phyloP scores from a whole-genome alignment of 2,329 filamentous ascomycete species.

The Stachybotrys elegans region DNA sequence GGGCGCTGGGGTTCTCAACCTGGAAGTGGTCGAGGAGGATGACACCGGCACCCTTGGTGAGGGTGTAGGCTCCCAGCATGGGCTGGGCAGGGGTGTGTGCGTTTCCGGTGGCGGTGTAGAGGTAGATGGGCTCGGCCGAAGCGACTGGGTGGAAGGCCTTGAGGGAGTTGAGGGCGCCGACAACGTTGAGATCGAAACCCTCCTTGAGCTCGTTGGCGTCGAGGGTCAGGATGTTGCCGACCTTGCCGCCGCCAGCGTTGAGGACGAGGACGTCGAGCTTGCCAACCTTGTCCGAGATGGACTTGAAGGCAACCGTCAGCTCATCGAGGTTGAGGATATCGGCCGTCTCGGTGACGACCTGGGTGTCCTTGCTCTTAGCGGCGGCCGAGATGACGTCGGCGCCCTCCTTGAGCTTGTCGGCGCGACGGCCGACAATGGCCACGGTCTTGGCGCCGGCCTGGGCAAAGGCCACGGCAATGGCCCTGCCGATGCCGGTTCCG shows the following conservation, averaged over 20 bases:
- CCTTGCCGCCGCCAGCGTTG: not conserved
- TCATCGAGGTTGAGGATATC: not conserved
- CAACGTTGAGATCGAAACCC: not conserved
- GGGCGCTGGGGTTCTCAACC: not conserved
- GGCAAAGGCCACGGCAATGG: slow-evolving; percentile 52
- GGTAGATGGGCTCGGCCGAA: not conserved
- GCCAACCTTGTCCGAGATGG: not conserved
- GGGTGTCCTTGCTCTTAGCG: not conserved
- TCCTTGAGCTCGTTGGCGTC: not conserved
- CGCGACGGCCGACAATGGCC: slow-evolving; percentile 32
- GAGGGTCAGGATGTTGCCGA: not conserved
- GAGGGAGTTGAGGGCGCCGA: not conserved
- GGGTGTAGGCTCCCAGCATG: not conserved
- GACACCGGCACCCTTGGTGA: not conserved
- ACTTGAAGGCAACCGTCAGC: not conserved
- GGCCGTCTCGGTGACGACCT: not conserved
- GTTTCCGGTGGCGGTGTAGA: not conserved
- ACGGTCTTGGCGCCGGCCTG: slow-evolving; percentile 29
- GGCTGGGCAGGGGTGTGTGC: not conserved
- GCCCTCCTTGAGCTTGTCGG: slow-evolving; percentile 11
- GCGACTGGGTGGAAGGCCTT: not conserved
- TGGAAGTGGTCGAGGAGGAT: not conserved
- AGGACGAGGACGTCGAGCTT: not conserved
- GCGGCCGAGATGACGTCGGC: not conserved
- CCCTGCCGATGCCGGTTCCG: slow-evolving; percentile 58